Percentiles rank a stretch among this genome's conserved stretches.
Conservation (phyloP, 306 rosid genomes). For the Glycine soja region DNA sequence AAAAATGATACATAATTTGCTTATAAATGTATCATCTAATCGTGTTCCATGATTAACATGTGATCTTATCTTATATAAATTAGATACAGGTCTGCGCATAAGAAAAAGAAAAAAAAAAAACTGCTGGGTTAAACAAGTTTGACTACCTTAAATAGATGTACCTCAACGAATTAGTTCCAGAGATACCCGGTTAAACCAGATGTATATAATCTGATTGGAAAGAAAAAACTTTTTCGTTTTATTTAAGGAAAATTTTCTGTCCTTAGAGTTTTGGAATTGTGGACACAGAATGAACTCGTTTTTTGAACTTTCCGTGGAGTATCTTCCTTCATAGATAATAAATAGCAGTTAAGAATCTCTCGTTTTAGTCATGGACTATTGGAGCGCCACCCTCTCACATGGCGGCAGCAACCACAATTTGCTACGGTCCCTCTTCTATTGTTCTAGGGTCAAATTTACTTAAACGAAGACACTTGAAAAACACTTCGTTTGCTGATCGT, state of each 20-base stretch:
- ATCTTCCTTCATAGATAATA: background rate
- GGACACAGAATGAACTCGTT: conserved; percentile 9
- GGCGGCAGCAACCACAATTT: conserved; percentile 42
- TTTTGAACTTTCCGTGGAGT: background rate
- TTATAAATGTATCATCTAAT: too few relatives aligned
- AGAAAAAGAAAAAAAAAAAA: too few relatives aligned
- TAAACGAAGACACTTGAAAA: conserved; percentile 44
- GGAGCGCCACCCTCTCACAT: conserved; percentile 34
- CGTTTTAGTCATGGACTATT: background rate
- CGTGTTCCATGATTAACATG: too few relatives aligned
- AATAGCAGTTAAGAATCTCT: background rate
- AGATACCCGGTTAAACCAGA: too few relatives aligned
- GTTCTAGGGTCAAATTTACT: background rate
- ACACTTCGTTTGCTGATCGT: conserved; percentile 33
- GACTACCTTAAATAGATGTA: too few relatives aligned
- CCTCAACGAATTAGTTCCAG: too few relatives aligned
- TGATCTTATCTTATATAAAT: too few relatives aligned
- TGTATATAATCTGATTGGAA: background rate
- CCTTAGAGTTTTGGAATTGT: background rate
- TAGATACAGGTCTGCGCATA: too few relatives aligned
- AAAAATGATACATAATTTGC: too few relatives aligned
- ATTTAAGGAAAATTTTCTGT: background rate
- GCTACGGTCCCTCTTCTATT: conserved; percentile 42
- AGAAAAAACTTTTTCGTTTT: background rate
- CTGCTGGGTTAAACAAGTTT: too few relatives aligned